These are phyloP conservation scores for Monosporozyma solicola DNA, from an alignment of 805 yeast species.

Conservation along the genomic window DNA sequence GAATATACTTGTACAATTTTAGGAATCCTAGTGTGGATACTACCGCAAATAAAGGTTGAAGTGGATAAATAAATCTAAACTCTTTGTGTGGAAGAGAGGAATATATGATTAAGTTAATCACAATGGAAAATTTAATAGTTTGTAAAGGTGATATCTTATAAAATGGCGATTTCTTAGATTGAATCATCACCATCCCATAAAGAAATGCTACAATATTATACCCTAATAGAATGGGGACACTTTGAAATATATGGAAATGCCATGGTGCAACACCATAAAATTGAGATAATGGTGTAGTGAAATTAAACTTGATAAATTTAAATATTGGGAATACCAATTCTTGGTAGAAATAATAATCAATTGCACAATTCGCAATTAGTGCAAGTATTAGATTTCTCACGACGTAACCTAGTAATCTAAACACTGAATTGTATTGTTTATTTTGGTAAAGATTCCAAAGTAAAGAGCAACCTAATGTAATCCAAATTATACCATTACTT, in stretches of 20 bases:
- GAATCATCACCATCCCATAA: constrained; percentile 31
- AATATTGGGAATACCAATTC: constrained; percentile 49
- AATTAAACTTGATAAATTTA: constrained; percentile 70
- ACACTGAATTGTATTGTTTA: constrained; percentile 7
- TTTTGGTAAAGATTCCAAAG: constrained; percentile 10
- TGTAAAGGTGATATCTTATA: not conserved
- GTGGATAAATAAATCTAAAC: constrained; percentile 77
- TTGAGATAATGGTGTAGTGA: constrained; percentile 58
- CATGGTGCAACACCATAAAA: constrained; percentile 82
- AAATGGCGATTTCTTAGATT: constrained; percentile 1
- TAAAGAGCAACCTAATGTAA: constrained; percentile 41
- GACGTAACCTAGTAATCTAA: constrained; percentile 15
- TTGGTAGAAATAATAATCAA: constrained; percentile 58
- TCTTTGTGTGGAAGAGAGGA: constrained; percentile 79
- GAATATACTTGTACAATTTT: not conserved
- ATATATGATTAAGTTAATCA: constrained; percentile 44
- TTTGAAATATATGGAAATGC: constrained; percentile 79
- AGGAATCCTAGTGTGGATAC: constrained; percentile 37
- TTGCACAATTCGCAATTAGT: constrained; percentile 30
- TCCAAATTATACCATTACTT: constrained; percentile 75
- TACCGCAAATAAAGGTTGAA: constrained; percentile 63
- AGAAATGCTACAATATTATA: constrained; percentile 56
- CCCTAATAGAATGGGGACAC: constrained; percentile 66
- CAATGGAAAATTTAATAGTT: constrained; percentile 26
- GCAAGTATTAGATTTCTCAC: constrained; percentile 19